Evolutionary conservation across 305 asterid genomes (phyloP), one percentile per base, ranked within the genome.

Genomic region (Rubia balearica): DNA sequence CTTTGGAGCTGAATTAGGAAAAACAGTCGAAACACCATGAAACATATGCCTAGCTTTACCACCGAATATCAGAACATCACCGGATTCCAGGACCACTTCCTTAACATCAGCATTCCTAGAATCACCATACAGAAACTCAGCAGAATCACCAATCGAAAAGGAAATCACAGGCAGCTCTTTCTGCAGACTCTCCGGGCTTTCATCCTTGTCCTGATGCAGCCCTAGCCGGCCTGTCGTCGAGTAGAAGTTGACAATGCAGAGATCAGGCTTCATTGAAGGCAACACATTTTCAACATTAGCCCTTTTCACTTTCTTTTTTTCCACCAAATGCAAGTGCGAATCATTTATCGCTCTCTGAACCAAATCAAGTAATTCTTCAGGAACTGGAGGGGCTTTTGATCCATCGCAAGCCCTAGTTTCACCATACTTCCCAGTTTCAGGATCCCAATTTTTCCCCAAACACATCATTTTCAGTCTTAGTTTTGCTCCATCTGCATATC

Each of bases 121-220:
- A 21, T 81, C 92, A 68, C 91, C 85, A 68, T 57, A 86, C 14
- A 83, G 77, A 79, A 90, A 90, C 51, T 85, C 87, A 1, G 92
- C 97, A 67, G 92, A 65, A 78, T 89, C 95, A 40, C 97, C 97
- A 13, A 90, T 69, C 24, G 97, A 90, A 81, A 90, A 78, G 21
- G 97, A 90, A 33, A 90, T 95, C 74, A 90, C 92, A 1, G 96
- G 94, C 51, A 90, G 85, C 69, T 87, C 74, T 72, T 70, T 82
- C 0, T 14, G 24, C 24, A 90, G 71, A 76, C 97, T 89, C 78
- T 85, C 87, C 57, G 0, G 57, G 67, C 88, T 89, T 81, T 90
- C 97, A 76, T 87, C 92, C 82, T 85, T 90, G 71, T 89, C 96
- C 97, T 87, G 86, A 80, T 90, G 97, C 56, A 89, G 92, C 77